These are phyloP conservation scores for Filosporella fistucella DNA, from an alignment of 495 filamentous ascomycete species.

Conservation along the genomic window DNA sequence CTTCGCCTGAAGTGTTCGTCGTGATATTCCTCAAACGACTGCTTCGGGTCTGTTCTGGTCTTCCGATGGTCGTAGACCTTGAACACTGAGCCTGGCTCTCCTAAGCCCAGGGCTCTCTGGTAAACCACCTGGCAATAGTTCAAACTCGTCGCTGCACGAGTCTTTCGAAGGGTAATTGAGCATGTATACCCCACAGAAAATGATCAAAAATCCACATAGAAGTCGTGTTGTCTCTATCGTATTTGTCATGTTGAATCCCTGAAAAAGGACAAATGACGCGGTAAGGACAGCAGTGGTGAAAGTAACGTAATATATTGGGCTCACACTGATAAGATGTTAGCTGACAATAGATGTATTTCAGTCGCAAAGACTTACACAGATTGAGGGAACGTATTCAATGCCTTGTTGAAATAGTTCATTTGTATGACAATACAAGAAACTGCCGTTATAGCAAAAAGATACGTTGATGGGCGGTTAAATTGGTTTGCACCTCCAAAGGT, in stretches of 20 bases:
- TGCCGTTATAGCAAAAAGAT: slow-evolving; percentile 89
- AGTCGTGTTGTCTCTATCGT: slow-evolving; percentile 86
- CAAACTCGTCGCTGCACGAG: too few species aligned
- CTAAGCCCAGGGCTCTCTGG: too few species aligned
- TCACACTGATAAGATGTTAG: slow-evolving; percentile 60
- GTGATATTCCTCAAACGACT: too few species aligned
- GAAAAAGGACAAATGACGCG: slow-evolving; percentile 94
- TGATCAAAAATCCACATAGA: slow-evolving; percentile 88
- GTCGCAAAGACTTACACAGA: slow-evolving; percentile 69
- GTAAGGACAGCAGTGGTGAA: slow-evolving; percentile 91
- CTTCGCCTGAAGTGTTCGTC: too few species aligned
- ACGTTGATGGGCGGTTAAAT: slow-evolving; percentile 85
- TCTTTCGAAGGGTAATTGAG: slow-evolving; percentile 88
- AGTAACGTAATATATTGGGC: slow-evolving; percentile 96
- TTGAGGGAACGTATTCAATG: slow-evolving; percentile 91
- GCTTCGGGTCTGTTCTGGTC: too few species aligned
- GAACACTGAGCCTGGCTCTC: too few species aligned
- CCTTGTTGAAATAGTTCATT: slow-evolving; percentile 99
- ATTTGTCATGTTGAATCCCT: slow-evolving; percentile 92
- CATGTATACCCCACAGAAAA: slow-evolving; percentile 93
- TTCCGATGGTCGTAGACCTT: too few species aligned
- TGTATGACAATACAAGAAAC: slow-evolving; percentile 89
- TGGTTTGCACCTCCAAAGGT: slow-evolving; percentile 88
- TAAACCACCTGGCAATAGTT: too few species aligned
- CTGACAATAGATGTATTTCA: neutral